A percentile compares a stretch with the other conserved stretches of the same genome.
phyloP scores from a whole-genome alignment of 192 early-diverging fungal species.

The Coemansia brasiliensis region DNA sequence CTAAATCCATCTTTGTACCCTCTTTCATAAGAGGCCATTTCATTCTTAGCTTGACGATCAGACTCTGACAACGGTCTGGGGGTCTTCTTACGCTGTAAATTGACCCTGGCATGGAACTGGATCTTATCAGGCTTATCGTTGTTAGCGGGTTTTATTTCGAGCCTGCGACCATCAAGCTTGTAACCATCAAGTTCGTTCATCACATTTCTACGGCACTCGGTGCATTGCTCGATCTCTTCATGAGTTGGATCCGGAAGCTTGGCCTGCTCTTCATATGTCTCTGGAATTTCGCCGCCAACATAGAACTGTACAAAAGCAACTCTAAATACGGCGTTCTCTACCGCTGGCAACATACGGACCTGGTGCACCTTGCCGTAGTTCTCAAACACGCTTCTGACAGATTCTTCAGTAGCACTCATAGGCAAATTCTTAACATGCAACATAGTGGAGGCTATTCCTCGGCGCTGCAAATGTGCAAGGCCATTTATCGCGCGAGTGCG shows the following conservation, averaged over 20 bases:
- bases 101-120: conserved; percentile 35
- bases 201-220: conserved; percentile 7
- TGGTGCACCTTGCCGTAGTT: conserved; percentile 33
- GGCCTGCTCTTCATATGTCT: conserved; percentile 34
- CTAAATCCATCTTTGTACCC: conserved; percentile 44
- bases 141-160: conserved; percentile 7
- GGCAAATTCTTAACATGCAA: conserved; percentile 35
- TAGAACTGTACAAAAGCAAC: conserved; percentile 43
- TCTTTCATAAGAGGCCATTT: conserved; percentile 8
- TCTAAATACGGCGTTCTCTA: not conserved
- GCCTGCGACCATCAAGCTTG: conserved; percentile 4
- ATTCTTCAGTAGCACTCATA: conserved; percentile 9
- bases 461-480: conserved; percentile 17
- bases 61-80: conserved; percentile 6
- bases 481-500: conserved; percentile 22
- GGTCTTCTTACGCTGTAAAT: conserved; percentile 19
- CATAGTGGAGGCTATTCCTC: conserved; percentile 28
- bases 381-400: conserved; percentile 17
- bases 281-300: conserved; percentile 29
- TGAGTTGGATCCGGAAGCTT: conserved; percentile 18
- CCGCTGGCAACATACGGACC: conserved; percentile 2
- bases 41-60: not conserved
- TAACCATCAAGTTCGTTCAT: conserved; percentile 17
- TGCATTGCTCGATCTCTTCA: conserved; percentile 23
- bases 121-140: conserved; percentile 40